Evolutionary conservation across 306 rosid species (phyloP), one percentile per base, ranked within the genome.

Genomic region (Nissolia schottii): DNA sequence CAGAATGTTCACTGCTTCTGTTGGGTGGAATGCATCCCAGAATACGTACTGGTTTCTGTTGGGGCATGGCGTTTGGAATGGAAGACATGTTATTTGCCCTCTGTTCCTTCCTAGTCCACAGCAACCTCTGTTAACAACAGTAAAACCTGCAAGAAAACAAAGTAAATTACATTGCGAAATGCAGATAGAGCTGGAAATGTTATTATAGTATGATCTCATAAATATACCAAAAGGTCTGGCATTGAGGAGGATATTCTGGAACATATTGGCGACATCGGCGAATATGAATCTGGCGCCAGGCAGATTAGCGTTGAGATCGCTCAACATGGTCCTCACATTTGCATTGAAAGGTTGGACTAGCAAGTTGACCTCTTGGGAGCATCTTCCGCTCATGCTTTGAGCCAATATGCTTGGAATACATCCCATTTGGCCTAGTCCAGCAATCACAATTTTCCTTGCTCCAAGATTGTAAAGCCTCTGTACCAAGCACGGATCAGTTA

Each of bases 11-110:
- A 83, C 94, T 45, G 97, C 97, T 73, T 78, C 86, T 0, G 97
- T 93, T 49, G 98, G 97, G 77, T 91, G 98, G 57, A 89, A 93
- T 45, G 98, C 98, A 80, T 93, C 98, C 97, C 97, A 91, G 67
- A 91, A 93, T 24, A 91, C 81, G 18, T 91, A 93, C 57, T 82
- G 84, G 20, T 75, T 77, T 70, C 98, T 74, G 62, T 91, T 83
- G 0, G 81, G 68, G 60, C 97, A 91, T 3, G 98, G 96, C 2
- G 88, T 91, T 75, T 87, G 94, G 73, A 84, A 67, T 1, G 98
- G 98, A 20, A 91, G 92, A 73, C 96, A 91, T 32, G 98, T 94
- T 2, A 91, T 79, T 81, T 94, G 98, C 27, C 97, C 97, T 46
- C 94, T 82, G 76, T 93, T 93, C 50, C 96, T 66, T 40, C 98